Conservation (phyloP, 2,329 filamentous ascomycete genomes). For the Dendryphion nanum region DNA sequence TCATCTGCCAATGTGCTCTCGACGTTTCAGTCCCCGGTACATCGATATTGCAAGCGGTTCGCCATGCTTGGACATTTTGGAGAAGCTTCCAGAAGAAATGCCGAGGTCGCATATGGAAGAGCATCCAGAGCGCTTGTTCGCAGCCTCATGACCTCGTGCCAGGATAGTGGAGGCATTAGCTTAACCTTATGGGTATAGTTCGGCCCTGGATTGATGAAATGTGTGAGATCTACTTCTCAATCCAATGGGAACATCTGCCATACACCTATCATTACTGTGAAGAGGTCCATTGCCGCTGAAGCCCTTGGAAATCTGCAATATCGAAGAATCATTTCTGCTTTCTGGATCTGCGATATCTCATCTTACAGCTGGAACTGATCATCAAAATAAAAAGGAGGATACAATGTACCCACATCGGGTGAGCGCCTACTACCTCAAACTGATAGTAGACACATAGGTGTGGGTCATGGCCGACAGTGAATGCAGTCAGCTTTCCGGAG, state of each 20-base stretch:
- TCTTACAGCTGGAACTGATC: conserved; percentile 7
- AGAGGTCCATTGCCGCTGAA: too few relatives aligned
- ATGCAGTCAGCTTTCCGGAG: conserved; percentile 25
- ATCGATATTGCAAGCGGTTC: conserved; percentile 15
- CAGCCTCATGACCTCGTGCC: neutral
- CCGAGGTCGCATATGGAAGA: conserved; percentile 16
- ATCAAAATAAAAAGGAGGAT: conserved; percentile 9
- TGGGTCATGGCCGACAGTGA: conserved; percentile 10
- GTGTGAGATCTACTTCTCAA: too few relatives aligned
- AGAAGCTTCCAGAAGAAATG: conserved; percentile 22
- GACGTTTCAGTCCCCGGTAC: conserved; percentile 19
- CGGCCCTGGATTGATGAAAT: too few relatives aligned
- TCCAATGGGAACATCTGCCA: too few relatives aligned
- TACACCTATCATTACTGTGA: too few relatives aligned
- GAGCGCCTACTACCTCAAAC: conserved; percentile 9
- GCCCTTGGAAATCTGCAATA: too few relatives aligned
- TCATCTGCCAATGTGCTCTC: neutral
- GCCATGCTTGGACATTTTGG: conserved; percentile 7
- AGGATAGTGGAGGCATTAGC: too few relatives aligned
- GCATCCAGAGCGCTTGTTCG: conserved; percentile 7
- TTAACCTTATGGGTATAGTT: too few relatives aligned
- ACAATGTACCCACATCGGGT: conserved; percentile 5
- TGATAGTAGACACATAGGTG: conserved; percentile 12
- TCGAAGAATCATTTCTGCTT: neutral
- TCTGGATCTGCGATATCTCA: conserved; percentile 3